Evolutionary conservation across 1,139 yeast species (phyloP).

Genomic region (Hyphopichia burtonii): DNA sequence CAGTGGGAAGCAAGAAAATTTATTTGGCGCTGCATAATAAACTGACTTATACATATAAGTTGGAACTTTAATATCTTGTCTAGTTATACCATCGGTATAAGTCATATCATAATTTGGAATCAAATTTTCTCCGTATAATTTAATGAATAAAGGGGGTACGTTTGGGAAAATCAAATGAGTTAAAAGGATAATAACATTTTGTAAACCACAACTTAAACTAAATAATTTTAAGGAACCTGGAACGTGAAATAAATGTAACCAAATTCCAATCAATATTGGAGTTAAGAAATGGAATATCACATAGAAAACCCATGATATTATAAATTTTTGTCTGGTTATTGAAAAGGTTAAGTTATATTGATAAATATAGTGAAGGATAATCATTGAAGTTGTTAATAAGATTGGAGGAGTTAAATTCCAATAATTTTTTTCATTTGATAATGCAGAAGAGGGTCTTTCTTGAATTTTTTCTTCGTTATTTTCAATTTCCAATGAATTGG

Average conservation of each 20-base stretch:
- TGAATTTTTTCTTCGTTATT: background rate
- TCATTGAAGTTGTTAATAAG: slow-evolving; percentile 11
- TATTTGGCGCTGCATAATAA: slow-evolving; percentile 15
- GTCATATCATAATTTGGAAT: slow-evolving; percentile 15
- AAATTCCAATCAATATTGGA: slow-evolving; percentile 10
- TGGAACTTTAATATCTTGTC: slow-evolving; percentile 14
- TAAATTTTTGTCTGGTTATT: slow-evolving; percentile 8
- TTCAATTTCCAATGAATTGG: slow-evolving; percentile 1
- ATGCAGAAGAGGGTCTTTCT: background rate
- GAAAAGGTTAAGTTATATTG: slow-evolving; percentile 7
- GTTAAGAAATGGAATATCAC: slow-evolving; percentile 14
- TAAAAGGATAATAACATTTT: slow-evolving; percentile 11
- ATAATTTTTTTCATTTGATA: slow-evolving; percentile 1
- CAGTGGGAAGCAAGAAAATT: slow-evolving; percentile 16
- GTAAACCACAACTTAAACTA: slow-evolving; percentile 11
- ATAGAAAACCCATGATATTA: slow-evolving; percentile 13
- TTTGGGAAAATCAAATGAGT: slow-evolving; percentile 15
- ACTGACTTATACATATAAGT: slow-evolving; percentile 10
- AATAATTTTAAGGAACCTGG: slow-evolving; percentile 14
- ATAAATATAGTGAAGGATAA: slow-evolving; percentile 10
- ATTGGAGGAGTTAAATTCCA: slow-evolving; percentile 13
- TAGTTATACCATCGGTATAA: slow-evolving; percentile 16
- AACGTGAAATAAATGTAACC: slow-evolving; percentile 15
- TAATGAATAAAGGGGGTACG: slow-evolving; percentile 15
- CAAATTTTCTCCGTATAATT: slow-evolving; percentile 14